Evolutionary conservation across 1,284 basidiomycete species (phyloP), one percentile per base, ranked within the genome.

Genomic region (Sporisorium graminicola): DNA sequence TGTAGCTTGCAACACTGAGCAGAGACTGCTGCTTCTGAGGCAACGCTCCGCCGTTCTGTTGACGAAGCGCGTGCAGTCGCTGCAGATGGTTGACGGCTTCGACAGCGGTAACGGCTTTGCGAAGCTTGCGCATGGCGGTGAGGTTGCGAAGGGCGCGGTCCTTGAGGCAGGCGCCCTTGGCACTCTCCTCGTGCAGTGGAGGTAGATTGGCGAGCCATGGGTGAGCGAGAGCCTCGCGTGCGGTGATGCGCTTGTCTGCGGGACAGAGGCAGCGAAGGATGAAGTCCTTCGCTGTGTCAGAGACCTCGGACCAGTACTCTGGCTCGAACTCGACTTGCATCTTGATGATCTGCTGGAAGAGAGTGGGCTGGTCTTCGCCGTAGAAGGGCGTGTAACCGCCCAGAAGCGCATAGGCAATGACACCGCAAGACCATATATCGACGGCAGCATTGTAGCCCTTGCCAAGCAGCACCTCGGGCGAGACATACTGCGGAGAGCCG

Each of bases 341-440:
- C 50, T 74, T 60, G 54, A 86, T 56, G 63, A 84, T 85, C 54
- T 82, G 80, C 43, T 82, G 74, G 57, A 86, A 84, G 18, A 83
- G 74, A 5, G 62, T 57, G 24, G 79, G 80, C 33, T 83, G 78
- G 40, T 85, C 83, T 29, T 79, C 64, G 29, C 81, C 80, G 53
- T 83, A 82, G 56, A 85, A 85, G n/a, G 84, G 84, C 8, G 84
- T 85, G 62, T 85, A 85, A 27, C 84, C 84, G 33, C 71, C 82
- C 7, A 85, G 77, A 3, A 85, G 81, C 13, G 80, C 82, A 54
- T 79, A 85, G 18, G 82, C 83, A 51, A 85, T 84, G 37, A 85
- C 83, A 37, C 84, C 84, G 50, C 73, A 67, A 5, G 82, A 84
- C 84, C 84, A 85, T 31, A 85, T 74, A 50, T 85, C 84, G 35